Evolutionary conservation across 495 filamentous ascomycete species (phyloP).

Genomic region (Xanthoparmelia taractica): DNA sequence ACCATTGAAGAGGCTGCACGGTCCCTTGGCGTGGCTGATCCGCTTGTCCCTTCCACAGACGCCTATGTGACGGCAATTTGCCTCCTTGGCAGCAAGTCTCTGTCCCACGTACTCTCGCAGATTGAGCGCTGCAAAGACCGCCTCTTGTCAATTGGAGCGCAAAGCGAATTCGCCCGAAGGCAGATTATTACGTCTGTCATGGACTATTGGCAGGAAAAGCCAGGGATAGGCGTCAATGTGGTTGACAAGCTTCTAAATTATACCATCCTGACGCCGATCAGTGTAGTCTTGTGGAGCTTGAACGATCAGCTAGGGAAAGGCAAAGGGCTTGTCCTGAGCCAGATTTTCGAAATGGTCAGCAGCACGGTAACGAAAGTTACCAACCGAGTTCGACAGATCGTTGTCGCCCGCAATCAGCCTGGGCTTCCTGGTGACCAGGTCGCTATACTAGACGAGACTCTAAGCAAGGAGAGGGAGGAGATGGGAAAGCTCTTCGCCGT

Average conservation of each 20-base stretch:
- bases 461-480: slow-evolving; percentile 54
- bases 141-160: slow-evolving; percentile 65
- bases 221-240: slow-evolving; percentile 86
- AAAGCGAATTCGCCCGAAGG: slow-evolving; percentile 61
- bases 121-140: slow-evolving; percentile 95
- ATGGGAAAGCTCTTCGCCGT: slow-evolving; percentile 72
- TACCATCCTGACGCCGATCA: slow-evolving; percentile 74
- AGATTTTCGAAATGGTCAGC: slow-evolving; percentile 82
- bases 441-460: slow-evolving; percentile 54
- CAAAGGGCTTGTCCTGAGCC: slow-evolving; percentile 57
- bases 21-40: slow-evolving; percentile 56
- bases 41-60: slow-evolving; percentile 76
- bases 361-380: slow-evolving; percentile 90
- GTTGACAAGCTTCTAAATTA: slow-evolving; percentile 98
- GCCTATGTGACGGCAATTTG: slow-evolving; percentile 89
- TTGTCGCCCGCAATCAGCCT: slow-evolving; percentile 48
- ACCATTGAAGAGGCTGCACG: slow-evolving; percentile 68
- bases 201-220: slow-evolving; percentile 87
- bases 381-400: slow-evolving; percentile 76
- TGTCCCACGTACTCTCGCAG: slow-evolving; percentile 90
- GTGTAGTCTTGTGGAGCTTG: slow-evolving; percentile 84
- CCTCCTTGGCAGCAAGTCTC: slow-evolving; percentile 84
- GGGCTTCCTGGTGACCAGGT: slow-evolving; percentile 54
- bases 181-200: slow-evolving; percentile 90
- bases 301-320: slow-evolving; percentile 55